Evolutionary conservation across 202 grass and related monocot genomes (phyloP).

Genomic region (Elaeis oleifera): DNA sequence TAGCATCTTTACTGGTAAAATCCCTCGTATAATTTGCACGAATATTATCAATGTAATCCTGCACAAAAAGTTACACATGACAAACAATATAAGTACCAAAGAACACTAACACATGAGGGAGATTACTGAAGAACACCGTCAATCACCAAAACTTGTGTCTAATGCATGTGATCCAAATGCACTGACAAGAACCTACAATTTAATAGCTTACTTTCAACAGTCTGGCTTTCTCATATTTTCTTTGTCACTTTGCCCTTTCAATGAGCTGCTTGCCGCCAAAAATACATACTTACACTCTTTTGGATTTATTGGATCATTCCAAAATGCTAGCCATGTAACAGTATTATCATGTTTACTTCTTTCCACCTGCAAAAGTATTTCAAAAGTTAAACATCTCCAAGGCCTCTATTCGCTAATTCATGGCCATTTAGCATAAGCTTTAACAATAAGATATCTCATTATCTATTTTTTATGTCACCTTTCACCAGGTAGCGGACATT

Average conservation of each 20-base stretch:
- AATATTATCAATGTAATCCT: constrained; percentile 74
- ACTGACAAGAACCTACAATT: constrained; percentile 6
- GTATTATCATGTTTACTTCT: constrained; percentile 92
- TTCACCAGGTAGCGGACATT: constrained; percentile 91
- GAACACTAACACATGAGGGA: background rate
- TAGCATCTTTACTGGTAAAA: constrained; percentile 64
- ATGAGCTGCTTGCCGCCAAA: constrained; percentile 81
- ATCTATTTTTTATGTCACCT: constrained; percentile 32
- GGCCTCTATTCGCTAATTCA: constrained; percentile 9
- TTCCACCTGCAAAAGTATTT: constrained; percentile 58
- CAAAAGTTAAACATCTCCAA: constrained; percentile 6
- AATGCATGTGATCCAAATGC: background rate
- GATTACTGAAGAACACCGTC: background rate
- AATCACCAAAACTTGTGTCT: background rate
- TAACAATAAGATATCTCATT: background rate
- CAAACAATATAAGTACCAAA: constrained; percentile 6
- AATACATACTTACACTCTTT: constrained; percentile 98
- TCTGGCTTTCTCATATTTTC: constrained; percentile 93
- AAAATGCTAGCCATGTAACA: constrained; percentile 94
- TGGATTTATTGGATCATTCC: constrained; percentile 90
- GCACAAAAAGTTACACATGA: constrained; percentile 16
- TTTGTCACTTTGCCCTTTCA: constrained; percentile 90
- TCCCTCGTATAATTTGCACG: constrained; percentile 80
- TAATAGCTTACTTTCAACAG: constrained; percentile 60
- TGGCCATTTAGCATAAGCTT: constrained; percentile 16